Base-by-base conservation (phyloP, 106 monocot genomes). In the Agapanthus africanus region DNA sequence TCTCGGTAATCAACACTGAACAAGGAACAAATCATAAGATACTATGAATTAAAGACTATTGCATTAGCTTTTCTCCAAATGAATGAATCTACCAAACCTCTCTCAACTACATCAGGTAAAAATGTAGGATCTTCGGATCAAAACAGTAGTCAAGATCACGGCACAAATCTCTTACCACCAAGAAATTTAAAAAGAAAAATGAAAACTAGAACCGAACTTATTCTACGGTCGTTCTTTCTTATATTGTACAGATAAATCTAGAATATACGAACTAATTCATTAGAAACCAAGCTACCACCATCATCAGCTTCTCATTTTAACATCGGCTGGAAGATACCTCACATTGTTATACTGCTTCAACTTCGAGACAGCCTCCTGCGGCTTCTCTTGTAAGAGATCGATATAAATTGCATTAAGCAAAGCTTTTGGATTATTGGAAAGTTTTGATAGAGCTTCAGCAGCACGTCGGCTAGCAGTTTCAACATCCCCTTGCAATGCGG, bases 381-480 rank as follows among this genome's bases (percentile, higher is more conserved):
- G 37, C 39, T 80, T 92, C 21, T 79, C 80, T 51, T 65, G 78
- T 21, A 74, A 65, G 67, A 92, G 84, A 70, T 92, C 88, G 25
- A 92, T 35, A 70, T 88, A 88, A 30, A 85, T 68, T 21, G 77
- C 73, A 1, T 84, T 84, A 36, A 89, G 71, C 42, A 84, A 41
- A 35, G 74, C 86, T 44, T 79, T 84, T 19, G 91, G 84, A 46
- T 91, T 80, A 19, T 83, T 59, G n/a, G 95, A 86, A 65, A 71
- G 36, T 4, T 57, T 54, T 19, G 72, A 70, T 4, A 84, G 34
- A 40, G 82, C 91, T 69, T 82, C 59, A 44, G 52, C 74, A 11
- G 74, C 57, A 37, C 77, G 82, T 36, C 32, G 44, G 35, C 56
- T 74, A 7, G 95, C 95, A 67, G 80, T 77, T n/a, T 89, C 95